These are phyloP conservation scores for Boletus rubroflammeus DNA, from an alignment of 768 basidiomycete species.

Conservation along the genomic window DNA sequence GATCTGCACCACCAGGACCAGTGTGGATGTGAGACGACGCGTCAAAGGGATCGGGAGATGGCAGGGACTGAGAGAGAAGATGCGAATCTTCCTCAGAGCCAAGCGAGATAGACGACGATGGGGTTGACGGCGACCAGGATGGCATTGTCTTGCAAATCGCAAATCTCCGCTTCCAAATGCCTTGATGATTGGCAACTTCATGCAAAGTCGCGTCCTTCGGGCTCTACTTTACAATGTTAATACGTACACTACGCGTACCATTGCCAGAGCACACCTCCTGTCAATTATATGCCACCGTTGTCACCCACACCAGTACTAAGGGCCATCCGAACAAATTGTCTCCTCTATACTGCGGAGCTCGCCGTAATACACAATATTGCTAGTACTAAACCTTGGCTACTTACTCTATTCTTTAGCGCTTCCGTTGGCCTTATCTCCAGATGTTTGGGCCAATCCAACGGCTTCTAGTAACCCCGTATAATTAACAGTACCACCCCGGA, in stretches of 20 bases:
- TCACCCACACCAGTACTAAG: too few species aligned
- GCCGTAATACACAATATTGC: neutral
- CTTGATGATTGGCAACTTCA: neutral
- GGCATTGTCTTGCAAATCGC: conserved; percentile 17
- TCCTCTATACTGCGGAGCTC: neutral
- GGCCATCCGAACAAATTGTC: neutral
- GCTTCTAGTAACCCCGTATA: conserved; percentile 23
- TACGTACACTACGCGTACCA: neutral
- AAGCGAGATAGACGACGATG: conserved; percentile 27
- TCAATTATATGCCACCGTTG: too few species aligned
- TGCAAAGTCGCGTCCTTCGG: neutral
- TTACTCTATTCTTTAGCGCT: conserved; percentile 10
- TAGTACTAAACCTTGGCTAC: neutral
- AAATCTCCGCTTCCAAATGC: neutral
- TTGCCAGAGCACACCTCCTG: neutral
- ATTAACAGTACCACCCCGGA: conserved; percentile 12
- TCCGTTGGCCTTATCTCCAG: conserved; percentile 7
- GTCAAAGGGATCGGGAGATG: conserved; percentile 31
- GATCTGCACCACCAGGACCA: conserved; percentile 46
- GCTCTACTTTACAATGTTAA: neutral
- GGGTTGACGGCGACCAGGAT: conserved; percentile 30
- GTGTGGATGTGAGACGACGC: conserved; percentile 33
- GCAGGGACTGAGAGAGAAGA: conserved; percentile 47
- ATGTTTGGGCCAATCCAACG: conserved; percentile 8
- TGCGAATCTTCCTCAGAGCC: conserved; percentile 31